Base-by-base conservation (phyloP, 2,329 filamentous ascomycete species). In the Cladosporium oxysporum region DNA sequence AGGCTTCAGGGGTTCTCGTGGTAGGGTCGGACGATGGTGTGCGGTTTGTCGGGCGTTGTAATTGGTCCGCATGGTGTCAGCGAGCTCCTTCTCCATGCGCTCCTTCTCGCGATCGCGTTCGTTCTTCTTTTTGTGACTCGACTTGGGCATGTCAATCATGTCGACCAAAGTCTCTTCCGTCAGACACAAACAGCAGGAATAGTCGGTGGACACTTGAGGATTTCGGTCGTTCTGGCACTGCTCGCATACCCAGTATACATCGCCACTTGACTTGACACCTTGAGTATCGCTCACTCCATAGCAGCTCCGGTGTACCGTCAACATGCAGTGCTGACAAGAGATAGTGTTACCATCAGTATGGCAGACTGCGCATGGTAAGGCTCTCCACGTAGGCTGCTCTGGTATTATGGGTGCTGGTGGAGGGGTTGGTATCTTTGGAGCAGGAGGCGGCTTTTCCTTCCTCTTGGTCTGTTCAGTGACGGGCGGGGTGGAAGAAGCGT, bases 221-320 rank as follows among this genome's bases (percentile, higher is more conserved):
- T 90, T 94, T 76, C 93, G 92, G 76, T 99, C 95, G 75, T 99
- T 99, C 44, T 88, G 84, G 78, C 95, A 99, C 86, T 93, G 96
- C 79, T 98, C 95, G 78, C 95, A 99, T 49, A 90, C 87, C 95
- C 95, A 99, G 78, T 96, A 96, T 10, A 74, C 64, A n/a, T 73
- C 70, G 18, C 73, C 74, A 63, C 73, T 73, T 5, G 69, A 49
- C 50, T 87, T 85, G 63, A 84, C 85, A 50, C 91, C 87, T 4
- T 74, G 72, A 65, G 79, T 79, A 59, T 90, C 88, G 55, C 90
- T 87, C 35, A 98, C 84, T n/a, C 95, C 95, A 75, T 98, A 99
- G 79, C 95, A 99, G 68, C 88, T 88, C 63, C 91, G 90, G 78
- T 99, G 95, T 28, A 98, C 94, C 3, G 93, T 93, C 78, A 99